Evolutionary conservation across 129 eudicot species (phyloP).

Genomic region (Calendula officinalis): DNA sequence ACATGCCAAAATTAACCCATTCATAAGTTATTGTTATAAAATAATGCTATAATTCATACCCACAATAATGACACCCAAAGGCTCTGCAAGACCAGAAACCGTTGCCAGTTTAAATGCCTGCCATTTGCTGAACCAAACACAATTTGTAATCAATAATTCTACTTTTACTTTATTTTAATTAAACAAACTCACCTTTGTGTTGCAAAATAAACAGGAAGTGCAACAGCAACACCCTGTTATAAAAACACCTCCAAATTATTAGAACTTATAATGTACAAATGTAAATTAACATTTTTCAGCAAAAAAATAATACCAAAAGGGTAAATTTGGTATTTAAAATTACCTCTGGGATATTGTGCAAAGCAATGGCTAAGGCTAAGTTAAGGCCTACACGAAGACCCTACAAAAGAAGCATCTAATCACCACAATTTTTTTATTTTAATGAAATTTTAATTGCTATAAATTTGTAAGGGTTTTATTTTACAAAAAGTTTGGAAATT

Average conservation of each 20-base stretch:
- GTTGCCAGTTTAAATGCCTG: conserved; percentile 96
- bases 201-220: conserved; percentile 98
- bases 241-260: not conserved
- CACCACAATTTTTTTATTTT: too few relatives aligned
- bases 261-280: not conserved
- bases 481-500: too few relatives aligned
- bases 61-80: conserved; percentile 90
- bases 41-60: conserved; percentile 48
- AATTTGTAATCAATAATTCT: not conserved
- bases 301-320: too few relatives aligned
- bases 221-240: conserved; percentile 96
- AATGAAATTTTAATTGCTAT: too few relatives aligned
- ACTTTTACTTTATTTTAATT: not conserved
- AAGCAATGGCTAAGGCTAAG: conserved; percentile 92
- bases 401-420: too few relatives aligned
- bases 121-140: conserved; percentile 77
- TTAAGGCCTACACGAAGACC: conserved; percentile 98
- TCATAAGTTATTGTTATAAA: not conserved
- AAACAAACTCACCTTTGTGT: conserved; percentile 66
- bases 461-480: too few relatives aligned
- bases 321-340: conserved; percentile 1
- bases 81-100: conserved; percentile 95
- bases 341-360: conserved; percentile 99
- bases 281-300: not conserved
- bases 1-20: too few relatives aligned